A percentile compares a stretch with the other conserved stretches of the same genome.
Evolutionary conservation across 2,329 filamentous ascomycete genomes (phyloP).

Genomic region (Fusarium oxysporum): DNA sequence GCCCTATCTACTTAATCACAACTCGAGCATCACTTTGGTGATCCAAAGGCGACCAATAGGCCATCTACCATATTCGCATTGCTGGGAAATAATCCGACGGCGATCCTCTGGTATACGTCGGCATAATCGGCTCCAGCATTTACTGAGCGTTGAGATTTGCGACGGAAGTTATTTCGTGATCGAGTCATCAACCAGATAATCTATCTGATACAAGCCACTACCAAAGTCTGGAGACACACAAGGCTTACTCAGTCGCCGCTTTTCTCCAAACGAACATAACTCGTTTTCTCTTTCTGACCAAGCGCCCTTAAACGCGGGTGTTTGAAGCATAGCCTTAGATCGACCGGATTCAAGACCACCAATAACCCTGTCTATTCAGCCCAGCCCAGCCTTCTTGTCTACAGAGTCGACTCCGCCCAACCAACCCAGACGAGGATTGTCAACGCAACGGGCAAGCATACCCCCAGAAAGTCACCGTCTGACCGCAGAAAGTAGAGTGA

Average conservation of each 20-base stretch:
- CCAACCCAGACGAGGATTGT: slow-evolving; percentile 46
- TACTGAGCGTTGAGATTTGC: slow-evolving; percentile 11
- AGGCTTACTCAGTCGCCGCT: slow-evolving; percentile 29
- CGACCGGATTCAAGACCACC: slow-evolving; percentile 33
- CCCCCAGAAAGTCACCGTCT: slow-evolving; percentile 49
- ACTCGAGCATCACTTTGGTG: slow-evolving; percentile 12
- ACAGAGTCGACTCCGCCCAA: slow-evolving; percentile 44
- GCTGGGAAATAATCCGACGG: slow-evolving; percentile 31
- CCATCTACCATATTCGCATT: slow-evolving; percentile 22
- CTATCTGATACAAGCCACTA: slow-evolving; percentile 40
- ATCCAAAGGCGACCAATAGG: slow-evolving; percentile 6
- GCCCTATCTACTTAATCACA: slow-evolving; percentile 1
- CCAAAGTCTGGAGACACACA: slow-evolving; percentile 9
- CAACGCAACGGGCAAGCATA: slow-evolving; percentile 45
- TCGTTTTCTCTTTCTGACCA: slow-evolving; percentile 6
- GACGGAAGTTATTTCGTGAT: slow-evolving; percentile 13
- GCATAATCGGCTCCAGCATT: slow-evolving; percentile 22
- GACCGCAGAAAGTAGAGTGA: slow-evolving; percentile 51
- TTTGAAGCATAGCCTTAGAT: slow-evolving; percentile 14
- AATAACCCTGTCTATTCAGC: slow-evolving; percentile 45
- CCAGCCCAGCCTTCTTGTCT: slow-evolving; percentile 40
- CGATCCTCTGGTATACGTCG: slow-evolving; percentile 31
- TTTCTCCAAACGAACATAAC: slow-evolving; percentile 17
- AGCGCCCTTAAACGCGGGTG: slow-evolving; percentile 29
- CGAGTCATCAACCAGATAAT: slow-evolving; percentile 22